These are phyloP conservation scores for Rachicladosporium sp. DNA, from an alignment of 2,329 filamentous ascomycete species.

Conservation along the genomic window DNA sequence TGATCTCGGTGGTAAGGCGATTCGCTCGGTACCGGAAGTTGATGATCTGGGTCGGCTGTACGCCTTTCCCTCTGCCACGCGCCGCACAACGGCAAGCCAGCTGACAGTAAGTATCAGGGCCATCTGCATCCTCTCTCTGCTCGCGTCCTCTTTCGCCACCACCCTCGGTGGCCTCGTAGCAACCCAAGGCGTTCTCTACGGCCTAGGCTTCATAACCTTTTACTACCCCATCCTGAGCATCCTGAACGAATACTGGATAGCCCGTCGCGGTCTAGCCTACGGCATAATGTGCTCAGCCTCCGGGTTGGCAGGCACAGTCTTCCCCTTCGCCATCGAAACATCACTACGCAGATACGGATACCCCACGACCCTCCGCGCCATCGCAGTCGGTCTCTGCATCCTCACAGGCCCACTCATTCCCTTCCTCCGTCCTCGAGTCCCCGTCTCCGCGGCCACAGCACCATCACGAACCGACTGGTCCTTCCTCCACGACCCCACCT, in stretches of 20 bases:
- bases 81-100: constrained; percentile 24
- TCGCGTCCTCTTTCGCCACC: constrained; percentile 39
- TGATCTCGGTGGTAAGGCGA: constrained; percentile 32
- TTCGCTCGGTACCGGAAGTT: constrained; percentile 29
- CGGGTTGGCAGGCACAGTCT: constrained; percentile 14
- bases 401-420: constrained; percentile 22
- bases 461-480: constrained; percentile 18
- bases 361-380: constrained; percentile 12
- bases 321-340: constrained; percentile 13
- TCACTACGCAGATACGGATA: constrained; percentile 15
- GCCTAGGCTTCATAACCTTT: constrained; percentile 43
- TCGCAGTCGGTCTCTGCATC: constrained; percentile 15
- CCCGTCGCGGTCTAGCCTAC: constrained; percentile 15
- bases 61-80: constrained; percentile 38
- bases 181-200: constrained; percentile 48
- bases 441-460: constrained; percentile 11
- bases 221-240: constrained; percentile 20
- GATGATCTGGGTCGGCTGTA: constrained; percentile 35
- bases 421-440: constrained; percentile 23
- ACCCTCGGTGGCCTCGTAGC: constrained; percentile 44
- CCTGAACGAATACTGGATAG: constrained; percentile 20
- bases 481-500: constrained; percentile 20
- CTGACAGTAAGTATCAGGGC: constrained; percentile 3
- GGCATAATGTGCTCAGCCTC: constrained; percentile 13
- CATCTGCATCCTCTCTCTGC: constrained; percentile 47